Base-by-base conservation (phyloP, 768 basidiomycete species). In the Boletus patriciae region DNA sequence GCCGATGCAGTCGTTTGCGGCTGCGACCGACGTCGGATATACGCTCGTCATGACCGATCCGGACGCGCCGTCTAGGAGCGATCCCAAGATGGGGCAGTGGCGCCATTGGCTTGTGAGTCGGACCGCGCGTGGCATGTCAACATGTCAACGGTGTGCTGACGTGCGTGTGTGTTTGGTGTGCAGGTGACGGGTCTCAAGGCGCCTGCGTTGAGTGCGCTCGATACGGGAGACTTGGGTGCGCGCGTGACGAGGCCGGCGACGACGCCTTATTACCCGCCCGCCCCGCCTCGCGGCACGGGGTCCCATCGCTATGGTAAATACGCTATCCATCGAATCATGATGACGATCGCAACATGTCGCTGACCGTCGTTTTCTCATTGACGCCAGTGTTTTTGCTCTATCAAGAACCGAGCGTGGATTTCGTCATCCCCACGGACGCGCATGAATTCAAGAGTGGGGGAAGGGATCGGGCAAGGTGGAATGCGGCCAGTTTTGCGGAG, bases 1-100 rank as follows among this genome's bases (percentile, higher is more conserved):
- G 3, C 78, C 82, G 4, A 72, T 78, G 70, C 70, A 67, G 45
- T 67, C 68, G 15, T 73, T 70, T 16, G 70, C 68, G 2, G 67
- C 66, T 23, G 61, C 58, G 46, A 62, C 63, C 1, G 74, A 76
- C 34, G 58, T 71, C 9, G 74, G 74, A 4, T 84, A 82, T 58
- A 83, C 83, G 9, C 69, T 84, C 36, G 79, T 82, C 34, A 78
- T 83, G 80, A 78, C 78, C 4, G 83, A 85, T 62, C 83, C 83
- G 2, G 83, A 84, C 55, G 83, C 83, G 4, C 83, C 83, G 0
- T 82, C 80, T 1, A 69, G 78, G 45, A 66, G 59, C 8, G 74
- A 81, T 37, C 81, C 80, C 1, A 80, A 75, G 60, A 81, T 72
- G 65, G 73, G 78, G 1, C 66, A 83, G 57, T 84, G 80, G 74